phyloP scores from a whole-genome alignment of 768 basidiomycete species.

The Butyriboletus loyo region DNA sequence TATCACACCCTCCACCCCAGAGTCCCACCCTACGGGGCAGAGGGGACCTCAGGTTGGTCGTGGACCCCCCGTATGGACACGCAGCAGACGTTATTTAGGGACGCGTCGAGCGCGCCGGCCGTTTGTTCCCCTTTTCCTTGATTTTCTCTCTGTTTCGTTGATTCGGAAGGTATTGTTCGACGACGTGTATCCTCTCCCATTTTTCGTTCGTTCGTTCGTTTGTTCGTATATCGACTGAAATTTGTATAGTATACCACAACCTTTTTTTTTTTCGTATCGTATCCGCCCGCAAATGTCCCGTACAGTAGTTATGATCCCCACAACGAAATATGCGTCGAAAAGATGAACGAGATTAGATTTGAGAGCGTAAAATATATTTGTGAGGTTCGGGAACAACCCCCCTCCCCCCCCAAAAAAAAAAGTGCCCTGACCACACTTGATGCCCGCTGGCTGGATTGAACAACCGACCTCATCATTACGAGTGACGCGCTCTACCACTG shows the following conservation, averaged over 20 bases:
- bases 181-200: slow-evolving; percentile 6
- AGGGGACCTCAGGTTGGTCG: not conserved
- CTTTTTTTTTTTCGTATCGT: not conserved
- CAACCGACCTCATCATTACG: slow-evolving; percentile 46
- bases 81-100: not conserved
- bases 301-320: too few species aligned
- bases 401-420: too few species aligned
- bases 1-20: slow-evolving; percentile 3
- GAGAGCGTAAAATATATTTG: too few species aligned
- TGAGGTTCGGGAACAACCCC: too few species aligned
- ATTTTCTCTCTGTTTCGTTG: not conserved
- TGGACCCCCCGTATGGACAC: not conserved
- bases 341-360: too few species aligned
- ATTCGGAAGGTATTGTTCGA: slow-evolving; percentile 2
- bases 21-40: slow-evolving; percentile 1
- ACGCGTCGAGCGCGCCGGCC: slow-evolving; percentile 6
- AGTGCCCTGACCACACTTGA: too few species aligned
- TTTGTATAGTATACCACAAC: slow-evolving; percentile 24
- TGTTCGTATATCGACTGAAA: slow-evolving; percentile 11
- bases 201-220: not conserved
- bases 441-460: slow-evolving; percentile 45
- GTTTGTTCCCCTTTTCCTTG: not conserved
- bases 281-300: not conserved
- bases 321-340: not conserved
- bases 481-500: slow-evolving; percentile 47